Evolutionary conservation across 257 asterid genomes (phyloP), one percentile per base, ranked within the genome.

Genomic region (Salvia hispanica): DNA sequence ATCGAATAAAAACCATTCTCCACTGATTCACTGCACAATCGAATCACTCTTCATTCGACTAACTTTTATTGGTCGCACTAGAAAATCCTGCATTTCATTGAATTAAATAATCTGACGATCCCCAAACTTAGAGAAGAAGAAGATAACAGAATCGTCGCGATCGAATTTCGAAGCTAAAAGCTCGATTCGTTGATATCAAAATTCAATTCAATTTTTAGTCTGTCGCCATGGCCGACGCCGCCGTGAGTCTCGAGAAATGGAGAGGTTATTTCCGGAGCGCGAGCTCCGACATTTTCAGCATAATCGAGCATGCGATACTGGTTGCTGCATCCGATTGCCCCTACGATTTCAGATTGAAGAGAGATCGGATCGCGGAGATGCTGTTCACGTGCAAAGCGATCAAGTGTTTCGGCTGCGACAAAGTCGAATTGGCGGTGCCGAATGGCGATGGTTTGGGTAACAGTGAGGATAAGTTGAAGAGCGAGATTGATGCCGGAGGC

Each of bases 251-350:
- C 8, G 95, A 81, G 37, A 84, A 80, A 72, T 93, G 99, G 99
- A 90, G 97, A 83, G 95, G 80, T 39, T 90, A 78, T 84, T 90
- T 93, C 74, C 55, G 88, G 65, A 76, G 81, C 15, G 88, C 96
- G n/a, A 81, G 82, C 79, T 78, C 92, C 6, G 91, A 90, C 74
- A 86, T 93, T 36, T 90, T 90, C 28, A 77, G 58, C 18, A 82
- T 86, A 66, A 90, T 93, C 18, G 88, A 90, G 81, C 73, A 83
- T 42, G 99, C 91, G 7, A 79, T 93, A 28, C 70, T 80, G 81
- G 87, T 93, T 13, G 99, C 99, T 48, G 94, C 94, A 12, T 72
- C 78, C 0, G 99, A 93, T 88, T 86, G 81, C 58, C 99, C 97
- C 0, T 77, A 77, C 34, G 97, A 88, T 70, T 90, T 90, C 80